phyloP scores from a whole-genome alignment of 2,329 filamentous ascomycete genomes.

The Penicillium vulpinum region DNA sequence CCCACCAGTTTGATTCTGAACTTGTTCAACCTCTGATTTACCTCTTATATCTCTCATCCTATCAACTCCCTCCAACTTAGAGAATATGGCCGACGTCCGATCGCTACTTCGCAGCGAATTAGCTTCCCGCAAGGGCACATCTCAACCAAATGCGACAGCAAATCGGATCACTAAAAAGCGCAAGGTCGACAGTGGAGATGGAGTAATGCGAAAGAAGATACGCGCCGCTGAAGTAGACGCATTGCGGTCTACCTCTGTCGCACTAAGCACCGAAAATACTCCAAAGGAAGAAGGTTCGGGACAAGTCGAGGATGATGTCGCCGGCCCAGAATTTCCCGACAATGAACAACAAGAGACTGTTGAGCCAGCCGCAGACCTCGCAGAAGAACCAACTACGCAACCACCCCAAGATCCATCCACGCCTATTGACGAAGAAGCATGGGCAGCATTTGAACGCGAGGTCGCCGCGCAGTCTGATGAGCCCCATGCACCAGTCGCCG shows the following conservation, averaged over 20 bases:
- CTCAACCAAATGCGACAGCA: conserved; percentile 47
- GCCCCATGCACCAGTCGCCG: conserved; percentile 32
- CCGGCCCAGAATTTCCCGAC: conserved; percentile 25
- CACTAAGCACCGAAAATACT: conserved; percentile 24
- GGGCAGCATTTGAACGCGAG: conserved; percentile 84
- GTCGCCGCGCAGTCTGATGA: conserved; percentile 56
- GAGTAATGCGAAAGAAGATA: conserved; percentile 46
- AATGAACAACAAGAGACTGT: conserved; percentile 13
- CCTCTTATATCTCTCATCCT: neutral
- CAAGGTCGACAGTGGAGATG: conserved; percentile 50
- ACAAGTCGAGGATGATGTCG: conserved; percentile 26
- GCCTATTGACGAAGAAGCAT: conserved; percentile 71
- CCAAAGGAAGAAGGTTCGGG: conserved; percentile 31
- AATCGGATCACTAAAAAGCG: conserved; percentile 53
- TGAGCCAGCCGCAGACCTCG: conserved; percentile 6
- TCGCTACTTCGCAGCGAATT: conserved; percentile 77
- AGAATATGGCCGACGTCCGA: conserved; percentile 73
- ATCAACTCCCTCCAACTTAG: neutral
- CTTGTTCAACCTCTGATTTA: neutral
- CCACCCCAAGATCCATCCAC: conserved; percentile 17
- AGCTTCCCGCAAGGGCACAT: conserved; percentile 68
- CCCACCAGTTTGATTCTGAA: conserved; percentile 9
- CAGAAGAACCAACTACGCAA: conserved; percentile 9
- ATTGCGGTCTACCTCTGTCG: conserved; percentile 36
- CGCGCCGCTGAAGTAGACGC: conserved; percentile 37